Evolutionary conservation across 2,329 filamentous ascomycete species (phyloP), one percentile per base, ranked within the genome.

Genomic region (Alternaria infectoria): DNA sequence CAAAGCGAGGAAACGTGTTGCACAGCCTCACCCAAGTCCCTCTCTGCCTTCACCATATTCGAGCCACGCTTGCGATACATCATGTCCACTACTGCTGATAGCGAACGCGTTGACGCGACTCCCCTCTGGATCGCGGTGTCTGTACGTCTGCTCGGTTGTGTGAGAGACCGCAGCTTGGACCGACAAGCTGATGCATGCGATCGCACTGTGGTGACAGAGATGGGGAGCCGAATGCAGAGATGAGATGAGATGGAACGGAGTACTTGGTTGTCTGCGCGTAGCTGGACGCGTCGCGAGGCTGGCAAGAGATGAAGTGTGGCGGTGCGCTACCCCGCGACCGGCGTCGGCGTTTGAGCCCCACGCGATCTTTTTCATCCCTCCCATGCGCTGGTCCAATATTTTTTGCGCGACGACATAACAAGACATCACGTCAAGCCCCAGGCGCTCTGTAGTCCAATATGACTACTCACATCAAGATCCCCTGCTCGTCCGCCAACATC

Each of bases 401-500:
- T 64, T 64, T 46, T 54, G 55, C 59, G 56, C 56, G 43, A 21
- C 30, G 44, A 57, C 56, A 57, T 47, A 58, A 52, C 21, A 54
- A 55, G 50, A 47, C 59, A 43, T 52, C 57, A 60, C 64, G 59
- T 47, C 54, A 57, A 55, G 49, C 59, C 54, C 43, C 60, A 64
- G 64, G 59, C 58, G 62, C 62, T 55, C 54, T 46, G 9, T 55
- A 56, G 46, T 52, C 49, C 65, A 66, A 51, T 44, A 80, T 77
- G 76, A 63, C 76, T 50, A 78, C 77, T 46, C 90, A 91, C 71
- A 92, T 93, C 85, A 89, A 87, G 82, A 93, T 93, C 66, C 95
- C 95, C 69, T 96, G 93, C 84, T 98, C 95, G 64, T 97, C 94
- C 66, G 95, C 95, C 83, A 98, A 98, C 85, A 97, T 98, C 78